Conservation (phyloP, 2,329 filamentous ascomycete species). For the Aureobasidium sp. region DNA sequence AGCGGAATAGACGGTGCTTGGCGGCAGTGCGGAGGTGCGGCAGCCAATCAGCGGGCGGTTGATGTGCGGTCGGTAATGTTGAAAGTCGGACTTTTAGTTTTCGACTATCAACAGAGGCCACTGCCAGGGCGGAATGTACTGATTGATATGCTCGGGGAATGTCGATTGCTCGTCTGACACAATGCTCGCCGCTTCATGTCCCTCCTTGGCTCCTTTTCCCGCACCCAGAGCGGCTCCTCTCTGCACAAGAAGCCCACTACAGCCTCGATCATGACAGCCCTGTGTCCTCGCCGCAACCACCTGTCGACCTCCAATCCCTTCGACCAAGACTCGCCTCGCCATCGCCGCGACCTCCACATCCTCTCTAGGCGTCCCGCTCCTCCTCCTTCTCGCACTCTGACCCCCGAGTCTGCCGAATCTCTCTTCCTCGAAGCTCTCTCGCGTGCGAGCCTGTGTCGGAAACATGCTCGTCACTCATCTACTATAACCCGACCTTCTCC, state of each 20-base stretch:
- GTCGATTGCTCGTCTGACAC: constrained; percentile 31
- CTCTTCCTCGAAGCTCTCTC: constrained; percentile 11
- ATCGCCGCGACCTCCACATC: background rate
- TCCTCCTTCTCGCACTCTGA: background rate
- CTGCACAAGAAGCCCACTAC: constrained; percentile 21
- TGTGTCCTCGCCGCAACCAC: constrained; percentile 2
- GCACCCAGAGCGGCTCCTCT: constrained; percentile 27
- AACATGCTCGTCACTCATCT: constrained; percentile 14
- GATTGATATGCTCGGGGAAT: constrained; percentile 4
- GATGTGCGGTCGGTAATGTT: background rate
- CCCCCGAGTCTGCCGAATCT: constrained; percentile 8
- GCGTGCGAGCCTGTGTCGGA: constrained; percentile 10
- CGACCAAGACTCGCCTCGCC: background rate
- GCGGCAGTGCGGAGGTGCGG: background rate
- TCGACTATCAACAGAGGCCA: too few species aligned
- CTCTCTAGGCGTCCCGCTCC: background rate
- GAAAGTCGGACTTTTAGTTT: constrained; percentile 1
- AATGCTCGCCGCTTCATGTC: constrained; percentile 58
- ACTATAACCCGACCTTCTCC: background rate
- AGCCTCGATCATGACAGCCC: constrained; percentile 28
- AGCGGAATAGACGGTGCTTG: background rate
- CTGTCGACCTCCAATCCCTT: background rate
- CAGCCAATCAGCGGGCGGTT: constrained; percentile 11
- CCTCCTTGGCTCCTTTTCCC: constrained; percentile 47
- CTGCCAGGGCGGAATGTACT: background rate